A percentile compares a stretch with the other conserved stretches of the same genome.
These are phyloP conservation scores for Penicillium goetzii DNA, from an alignment of 495 filamentous ascomycete genomes.

Conservation along the genomic window DNA sequence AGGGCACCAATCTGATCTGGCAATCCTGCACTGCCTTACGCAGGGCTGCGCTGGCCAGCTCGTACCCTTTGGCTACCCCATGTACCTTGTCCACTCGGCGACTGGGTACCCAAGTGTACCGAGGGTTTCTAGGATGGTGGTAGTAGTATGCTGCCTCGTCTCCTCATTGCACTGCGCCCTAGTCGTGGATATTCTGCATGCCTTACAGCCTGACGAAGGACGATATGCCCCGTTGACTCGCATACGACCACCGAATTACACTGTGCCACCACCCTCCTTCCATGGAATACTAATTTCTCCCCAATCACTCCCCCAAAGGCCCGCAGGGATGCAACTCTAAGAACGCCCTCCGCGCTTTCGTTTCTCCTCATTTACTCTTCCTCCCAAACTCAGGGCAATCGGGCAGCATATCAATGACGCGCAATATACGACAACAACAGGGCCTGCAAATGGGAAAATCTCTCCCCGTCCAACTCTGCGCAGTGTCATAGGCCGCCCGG, in stretches of 20 bases:
- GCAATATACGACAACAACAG: constrained; percentile 18
- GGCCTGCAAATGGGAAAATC: constrained; percentile 8
- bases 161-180: constrained; percentile 16
- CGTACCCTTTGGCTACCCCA: background rate
- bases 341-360: constrained; percentile 14
- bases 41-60: constrained; percentile 4
- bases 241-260: constrained; percentile 30
- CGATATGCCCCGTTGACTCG: constrained; percentile 31
- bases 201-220: constrained; percentile 36
- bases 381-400: constrained; percentile 14
- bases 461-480: background rate
- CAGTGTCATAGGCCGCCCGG: constrained; percentile 19
- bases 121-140: background rate
- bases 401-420: constrained; percentile 35
- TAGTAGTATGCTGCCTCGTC: constrained; percentile 11
- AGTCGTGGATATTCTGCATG: constrained; percentile 25
- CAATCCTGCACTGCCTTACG: background rate
- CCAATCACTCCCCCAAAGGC: background rate
- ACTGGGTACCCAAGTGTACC: constrained; percentile 10
- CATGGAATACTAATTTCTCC: constrained; percentile 4
- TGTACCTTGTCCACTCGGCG: constrained; percentile 8
- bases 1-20: constrained; percentile 20
- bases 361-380: constrained; percentile 8
- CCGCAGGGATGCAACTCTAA: constrained; percentile 20
- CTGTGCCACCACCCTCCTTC: constrained; percentile 33